Evolutionary conservation across 2,329 filamentous ascomycete genomes (phyloP).

Genomic region (Microdochium nivale): DNA sequence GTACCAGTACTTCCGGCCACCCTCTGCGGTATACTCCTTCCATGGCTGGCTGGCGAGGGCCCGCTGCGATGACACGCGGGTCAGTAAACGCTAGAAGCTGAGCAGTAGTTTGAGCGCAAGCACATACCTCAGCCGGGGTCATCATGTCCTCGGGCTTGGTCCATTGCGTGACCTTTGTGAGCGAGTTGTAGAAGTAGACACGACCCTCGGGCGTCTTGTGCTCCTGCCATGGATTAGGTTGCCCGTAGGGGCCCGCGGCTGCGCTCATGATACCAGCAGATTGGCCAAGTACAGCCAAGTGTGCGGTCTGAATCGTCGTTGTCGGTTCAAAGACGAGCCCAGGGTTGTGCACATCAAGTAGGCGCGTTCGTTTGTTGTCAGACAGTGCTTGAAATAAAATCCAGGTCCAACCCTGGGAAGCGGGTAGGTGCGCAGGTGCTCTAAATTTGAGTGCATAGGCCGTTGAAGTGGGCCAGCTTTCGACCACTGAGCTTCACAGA

Average conservation of each 20-base stretch:
- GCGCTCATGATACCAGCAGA: conserved; percentile 46
- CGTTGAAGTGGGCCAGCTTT: no score
- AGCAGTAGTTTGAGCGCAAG: neutral
- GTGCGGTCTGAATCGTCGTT: no score
- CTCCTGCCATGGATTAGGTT: conserved; percentile 65
- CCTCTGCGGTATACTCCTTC: conserved; percentile 84
- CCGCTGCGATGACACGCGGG: conserved; percentile 42
- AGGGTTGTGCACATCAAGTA: no score
- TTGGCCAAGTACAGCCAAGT: no score
- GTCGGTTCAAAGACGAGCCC: no score
- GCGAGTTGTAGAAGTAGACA: conserved; percentile 82
- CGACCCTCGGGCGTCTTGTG: conserved; percentile 74
- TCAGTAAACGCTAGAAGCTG: neutral
- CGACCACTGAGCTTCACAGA: no score
- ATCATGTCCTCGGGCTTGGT: conserved; percentile 86
- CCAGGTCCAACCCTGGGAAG: no score
- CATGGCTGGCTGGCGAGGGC: conserved; percentile 77
- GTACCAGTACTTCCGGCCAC: conserved; percentile 90
- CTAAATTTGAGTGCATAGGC: neutral
- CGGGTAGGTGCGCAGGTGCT: neutral
- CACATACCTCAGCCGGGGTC: conserved; percentile 66
- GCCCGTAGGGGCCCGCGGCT: conserved; percentile 36
- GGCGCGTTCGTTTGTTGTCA: no score
- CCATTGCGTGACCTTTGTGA: conserved; percentile 88
- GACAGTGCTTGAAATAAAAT: no score